Evolutionary conservation across 768 basidiomycete genomes (phyloP), one percentile per base, ranked within the genome.

Genomic region (Termitomyces bulborhizus): DNA sequence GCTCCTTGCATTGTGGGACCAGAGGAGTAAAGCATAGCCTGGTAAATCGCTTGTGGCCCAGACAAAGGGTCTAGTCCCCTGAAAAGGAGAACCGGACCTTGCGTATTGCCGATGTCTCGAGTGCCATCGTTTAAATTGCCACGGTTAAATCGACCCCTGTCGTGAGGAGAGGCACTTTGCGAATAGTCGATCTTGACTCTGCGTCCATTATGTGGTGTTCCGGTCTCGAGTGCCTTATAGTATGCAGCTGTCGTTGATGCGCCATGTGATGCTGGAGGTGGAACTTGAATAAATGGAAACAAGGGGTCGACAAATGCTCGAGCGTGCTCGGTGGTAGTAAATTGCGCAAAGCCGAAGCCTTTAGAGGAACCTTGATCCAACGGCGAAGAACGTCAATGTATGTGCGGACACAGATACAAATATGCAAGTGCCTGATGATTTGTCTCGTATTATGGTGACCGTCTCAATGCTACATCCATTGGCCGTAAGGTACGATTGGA

Each of bases 301-400:
- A 87, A 80, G 39, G 91, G 88, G 60, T 92, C 86, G 68, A 99
- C 86, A 68, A 98, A 98, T 12, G 88, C 84, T 52, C 88, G 84
- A 18, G 97, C 95, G 55, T 91, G 90, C 63, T 91, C 90, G 54
- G 88, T 77, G 61, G 78, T 85, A 42, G 86, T 73, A 69, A 99
- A 99, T 72, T 93, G 90, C 64, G 93, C 95, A 71, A 99, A 99
- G 56, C 94, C 97, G 68, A 98, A 98, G 66, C 92, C 90, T 73
- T 96, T 96, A 53, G 95, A 95, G 59, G 80, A 73, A 85, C 92
- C 92, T 93, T 85, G 71, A 82, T 80, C 76, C 74, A 83, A 83
- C 58, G 72, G 74, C 77, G 76, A 79, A 75, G 71, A 75, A 85
- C 70, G 86, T 90, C 75, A 92, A 90, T 86, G 83, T 74, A 77